Evolutionary conservation across 192 early-diverging fungal genomes (phyloP).

Genomic region (Rhizoclosmatium globosum): DNA sequence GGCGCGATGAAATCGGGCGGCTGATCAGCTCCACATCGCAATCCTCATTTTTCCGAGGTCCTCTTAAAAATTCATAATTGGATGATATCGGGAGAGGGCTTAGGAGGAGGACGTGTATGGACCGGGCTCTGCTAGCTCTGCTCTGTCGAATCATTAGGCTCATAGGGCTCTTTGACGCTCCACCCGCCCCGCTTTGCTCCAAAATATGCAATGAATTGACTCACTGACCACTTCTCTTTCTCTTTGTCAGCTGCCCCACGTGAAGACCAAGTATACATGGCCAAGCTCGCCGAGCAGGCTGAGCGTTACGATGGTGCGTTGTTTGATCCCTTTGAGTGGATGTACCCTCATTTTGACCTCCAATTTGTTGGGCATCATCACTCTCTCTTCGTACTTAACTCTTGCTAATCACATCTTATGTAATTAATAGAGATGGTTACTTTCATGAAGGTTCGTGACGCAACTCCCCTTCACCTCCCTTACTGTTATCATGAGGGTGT

Average conservation of each 20-base stretch:
- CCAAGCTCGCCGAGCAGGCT: conserved; percentile 98
- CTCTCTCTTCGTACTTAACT: not conserved
- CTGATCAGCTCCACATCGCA: not conserved
- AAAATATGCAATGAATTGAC: not conserved
- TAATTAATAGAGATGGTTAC: conserved; percentile 77
- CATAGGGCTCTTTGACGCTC: not conserved
- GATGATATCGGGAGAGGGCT: not conserved
- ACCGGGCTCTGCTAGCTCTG: too few species aligned
- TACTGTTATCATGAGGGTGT: not conserved
- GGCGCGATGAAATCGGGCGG: too few species aligned
- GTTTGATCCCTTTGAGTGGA: not conserved
- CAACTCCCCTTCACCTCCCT: not conserved
- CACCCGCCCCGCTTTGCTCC: not conserved
- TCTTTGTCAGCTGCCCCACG: conserved; percentile 29
- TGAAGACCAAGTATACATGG: conserved; percentile 94
- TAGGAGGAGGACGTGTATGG: too few species aligned
- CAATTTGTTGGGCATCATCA: not conserved
- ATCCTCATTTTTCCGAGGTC: not conserved
- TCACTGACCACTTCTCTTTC: not conserved
- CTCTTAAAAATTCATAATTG: conserved; percentile 17
- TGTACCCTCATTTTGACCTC: not conserved
- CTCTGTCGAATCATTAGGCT: too few species aligned
- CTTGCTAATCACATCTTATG: too few species aligned
- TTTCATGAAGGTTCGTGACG: conserved; percentile 73
- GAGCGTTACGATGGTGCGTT: conserved; percentile 97